These are phyloP conservation scores for Lasiodiplodia sp. DNA, from an alignment of 2,329 filamentous ascomycete genomes.

Conservation along the genomic window DNA sequence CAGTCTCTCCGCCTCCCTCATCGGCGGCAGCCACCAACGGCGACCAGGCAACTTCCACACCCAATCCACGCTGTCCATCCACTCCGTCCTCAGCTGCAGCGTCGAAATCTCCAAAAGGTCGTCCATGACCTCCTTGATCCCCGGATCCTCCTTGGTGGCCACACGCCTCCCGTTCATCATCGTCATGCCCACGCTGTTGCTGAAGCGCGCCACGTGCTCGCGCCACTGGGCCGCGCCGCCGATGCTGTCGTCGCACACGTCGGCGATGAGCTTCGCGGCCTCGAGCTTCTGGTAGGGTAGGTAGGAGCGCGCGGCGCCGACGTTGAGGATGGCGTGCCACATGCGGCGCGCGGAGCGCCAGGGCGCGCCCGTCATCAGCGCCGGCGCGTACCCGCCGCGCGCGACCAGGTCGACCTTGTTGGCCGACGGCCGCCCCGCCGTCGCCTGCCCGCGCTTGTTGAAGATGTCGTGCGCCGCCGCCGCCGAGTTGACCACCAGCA, in stretches of 20 bases:
- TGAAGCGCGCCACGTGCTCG: slow-evolving; percentile 9
- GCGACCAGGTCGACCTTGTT: neutral
- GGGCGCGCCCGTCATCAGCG: neutral
- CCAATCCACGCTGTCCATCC: slow-evolving; percentile 55
- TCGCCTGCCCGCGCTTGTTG: slow-evolving; percentile 14
- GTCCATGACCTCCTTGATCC: slow-evolving; percentile 6
- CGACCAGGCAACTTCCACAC: slow-evolving; percentile 49
- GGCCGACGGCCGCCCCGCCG: slow-evolving; percentile 1
- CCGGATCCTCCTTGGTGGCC: neutral
- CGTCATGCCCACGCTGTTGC: slow-evolving; percentile 13
- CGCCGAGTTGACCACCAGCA: neutral
- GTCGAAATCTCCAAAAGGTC: neutral
- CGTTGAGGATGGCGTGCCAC: slow-evolving; percentile 29
- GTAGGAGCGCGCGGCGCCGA: slow-evolving; percentile 26
- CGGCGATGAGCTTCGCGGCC: slow-evolving; percentile 6
- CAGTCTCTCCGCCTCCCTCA: slow-evolving; percentile 42
- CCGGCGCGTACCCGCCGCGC: slow-evolving; percentile 5
- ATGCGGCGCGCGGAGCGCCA: slow-evolving; percentile 28
- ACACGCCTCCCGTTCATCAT: slow-evolving; percentile 17
- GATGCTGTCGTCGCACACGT: neutral
- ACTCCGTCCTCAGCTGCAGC: slow-evolving; percentile 2
- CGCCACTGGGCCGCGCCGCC: neutral
- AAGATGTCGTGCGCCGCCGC: slow-evolving; percentile 9
- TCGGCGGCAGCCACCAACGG: slow-evolving; percentile 43
- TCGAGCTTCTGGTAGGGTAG: slow-evolving; percentile 31